Percentiles rank a stretch among this genome's conserved stretches.
These are phyloP conservation scores for Monosporascus cannonballus DNA, from an alignment of 2,329 filamentous ascomycete species.

Conservation along the genomic window DNA sequence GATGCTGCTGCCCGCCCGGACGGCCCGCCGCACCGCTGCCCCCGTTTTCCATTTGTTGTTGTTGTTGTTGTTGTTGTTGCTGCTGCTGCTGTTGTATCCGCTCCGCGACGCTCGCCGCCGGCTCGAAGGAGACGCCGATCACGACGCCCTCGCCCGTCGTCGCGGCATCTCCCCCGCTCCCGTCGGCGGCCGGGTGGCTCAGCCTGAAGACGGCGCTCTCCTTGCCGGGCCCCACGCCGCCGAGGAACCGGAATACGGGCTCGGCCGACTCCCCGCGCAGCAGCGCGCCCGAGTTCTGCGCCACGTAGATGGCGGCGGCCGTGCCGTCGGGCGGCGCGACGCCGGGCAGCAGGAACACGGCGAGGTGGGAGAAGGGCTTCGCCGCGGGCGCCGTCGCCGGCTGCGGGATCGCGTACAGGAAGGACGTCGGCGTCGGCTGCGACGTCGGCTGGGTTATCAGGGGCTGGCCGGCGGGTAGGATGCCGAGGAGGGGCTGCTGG, in stretches of 20 bases:
- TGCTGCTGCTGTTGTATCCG: constrained; percentile 28
- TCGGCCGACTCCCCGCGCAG: constrained; percentile 28
- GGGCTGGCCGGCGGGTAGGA: constrained; percentile 55
- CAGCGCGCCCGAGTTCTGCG: constrained; percentile 36
- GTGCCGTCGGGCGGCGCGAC: constrained; percentile 65
- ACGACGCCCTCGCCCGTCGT: constrained; percentile 44
- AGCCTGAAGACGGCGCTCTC: constrained; percentile 89
- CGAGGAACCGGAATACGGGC: constrained; percentile 74
- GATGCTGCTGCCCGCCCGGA: neutral
- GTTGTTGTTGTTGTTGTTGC: constrained; percentile 11
- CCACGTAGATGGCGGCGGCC: constrained; percentile 86
- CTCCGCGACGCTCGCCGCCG: constrained; percentile 61
- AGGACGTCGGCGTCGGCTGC: constrained; percentile 29
- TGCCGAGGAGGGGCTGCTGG: constrained; percentile 46
- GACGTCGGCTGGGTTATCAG: constrained; percentile 49
- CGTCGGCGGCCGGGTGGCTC: constrained; percentile 6
- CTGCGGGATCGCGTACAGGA: constrained; percentile 9
- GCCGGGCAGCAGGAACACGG: constrained; percentile 82
- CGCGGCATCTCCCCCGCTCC: constrained; percentile 12
- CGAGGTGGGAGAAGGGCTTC: constrained; percentile 69
- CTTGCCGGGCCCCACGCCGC: constrained; percentile 83
- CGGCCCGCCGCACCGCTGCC: constrained; percentile 10
- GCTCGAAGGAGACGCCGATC: constrained; percentile 78
- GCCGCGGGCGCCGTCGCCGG: constrained; percentile 9
- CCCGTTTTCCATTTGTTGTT: constrained; percentile 3